phyloP scores from a whole-genome alignment of 2,329 filamentous ascomycete genomes.

The Amesomyces nigricolor region DNA sequence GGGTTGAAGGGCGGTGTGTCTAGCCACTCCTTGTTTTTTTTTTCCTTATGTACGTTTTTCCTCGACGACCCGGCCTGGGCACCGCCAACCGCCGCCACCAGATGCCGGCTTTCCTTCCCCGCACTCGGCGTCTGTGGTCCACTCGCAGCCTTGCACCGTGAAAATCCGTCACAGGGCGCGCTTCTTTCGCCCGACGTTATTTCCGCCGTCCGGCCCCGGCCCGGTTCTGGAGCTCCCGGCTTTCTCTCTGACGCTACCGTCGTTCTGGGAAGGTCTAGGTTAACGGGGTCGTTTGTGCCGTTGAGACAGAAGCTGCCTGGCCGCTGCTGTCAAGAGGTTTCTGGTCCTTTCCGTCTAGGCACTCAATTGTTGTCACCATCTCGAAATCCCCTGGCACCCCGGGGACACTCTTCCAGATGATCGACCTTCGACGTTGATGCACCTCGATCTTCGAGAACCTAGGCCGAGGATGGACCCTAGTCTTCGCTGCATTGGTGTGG shows the following conservation, averaged over 20 bases:
- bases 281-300: too few relatives aligned
- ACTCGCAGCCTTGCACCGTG: not conserved
- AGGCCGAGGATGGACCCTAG: constrained; percentile 4
- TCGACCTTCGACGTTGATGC: not conserved
- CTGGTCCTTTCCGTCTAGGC: too few relatives aligned
- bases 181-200: constrained; percentile 7
- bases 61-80: too few relatives aligned
- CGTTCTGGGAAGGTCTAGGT: not conserved
- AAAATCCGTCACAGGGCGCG: not conserved
- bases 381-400: too few relatives aligned
- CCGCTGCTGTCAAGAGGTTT: too few relatives aligned
- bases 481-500: not conserved
- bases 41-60: too few relatives aligned
- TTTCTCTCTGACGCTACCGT: not conserved
- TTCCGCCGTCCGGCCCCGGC: constrained; percentile 7
- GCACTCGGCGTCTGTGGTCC: constrained; percentile 1
- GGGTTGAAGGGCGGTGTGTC: too few relatives aligned
- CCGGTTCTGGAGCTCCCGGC: not conserved
- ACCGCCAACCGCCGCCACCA: not conserved
- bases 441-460: constrained; percentile 6
- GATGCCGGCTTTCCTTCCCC: constrained; percentile 8
- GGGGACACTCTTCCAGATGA: not conserved
- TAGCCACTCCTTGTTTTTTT: too few relatives aligned
- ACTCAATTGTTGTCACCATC: too few relatives aligned
- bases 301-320: too few relatives aligned